These are phyloP conservation scores for Aspergillus uvarum DNA, from an alignment of 2,329 filamentous ascomycete genomes.

Conservation along the genomic window DNA sequence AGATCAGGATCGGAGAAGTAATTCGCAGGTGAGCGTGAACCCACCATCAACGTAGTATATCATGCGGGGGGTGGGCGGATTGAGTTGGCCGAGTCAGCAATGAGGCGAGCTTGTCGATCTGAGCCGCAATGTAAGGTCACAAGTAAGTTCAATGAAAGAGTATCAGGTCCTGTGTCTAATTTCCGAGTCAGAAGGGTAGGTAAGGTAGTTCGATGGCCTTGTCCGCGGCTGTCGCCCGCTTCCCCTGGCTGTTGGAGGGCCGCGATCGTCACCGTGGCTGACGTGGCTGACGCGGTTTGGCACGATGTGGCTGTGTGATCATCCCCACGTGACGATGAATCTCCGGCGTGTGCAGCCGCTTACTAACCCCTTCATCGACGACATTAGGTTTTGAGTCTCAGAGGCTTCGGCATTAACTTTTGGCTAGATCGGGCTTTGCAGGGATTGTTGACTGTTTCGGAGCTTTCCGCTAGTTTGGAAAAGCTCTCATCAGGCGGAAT, in stretches of 20 bases:
- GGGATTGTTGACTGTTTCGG: neutral
- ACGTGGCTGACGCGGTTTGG: neutral
- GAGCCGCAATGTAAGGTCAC: neutral
- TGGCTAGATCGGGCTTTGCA: neutral
- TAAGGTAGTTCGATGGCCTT: neutral
- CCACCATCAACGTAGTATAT: constrained; percentile 17
- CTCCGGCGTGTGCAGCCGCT: neutral
- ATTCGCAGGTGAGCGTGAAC: constrained; percentile 14
- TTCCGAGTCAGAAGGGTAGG: neutral
- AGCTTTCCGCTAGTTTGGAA: no score
- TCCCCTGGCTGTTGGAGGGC: constrained; percentile 13
- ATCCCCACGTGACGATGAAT: constrained; percentile 3
- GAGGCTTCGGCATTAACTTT: no score
- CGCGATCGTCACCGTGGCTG: constrained; percentile 18
- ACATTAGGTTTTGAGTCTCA: neutral
- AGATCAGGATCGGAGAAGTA: constrained; percentile 22
- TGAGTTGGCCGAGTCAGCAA: constrained; percentile 10
- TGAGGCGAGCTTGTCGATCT: neutral
- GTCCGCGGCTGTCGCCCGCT: constrained; percentile 2
- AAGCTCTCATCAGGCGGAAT: no score
- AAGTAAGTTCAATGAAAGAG: neutral
- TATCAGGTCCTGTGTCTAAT: neutral
- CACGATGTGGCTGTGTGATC: constrained; percentile 2
- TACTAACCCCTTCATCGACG: neutral
- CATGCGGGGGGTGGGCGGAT: constrained; percentile 5